phyloP scores from a whole-genome alignment of 2,329 filamentous ascomycete species.

The Hymenoscyphus scutula region DNA sequence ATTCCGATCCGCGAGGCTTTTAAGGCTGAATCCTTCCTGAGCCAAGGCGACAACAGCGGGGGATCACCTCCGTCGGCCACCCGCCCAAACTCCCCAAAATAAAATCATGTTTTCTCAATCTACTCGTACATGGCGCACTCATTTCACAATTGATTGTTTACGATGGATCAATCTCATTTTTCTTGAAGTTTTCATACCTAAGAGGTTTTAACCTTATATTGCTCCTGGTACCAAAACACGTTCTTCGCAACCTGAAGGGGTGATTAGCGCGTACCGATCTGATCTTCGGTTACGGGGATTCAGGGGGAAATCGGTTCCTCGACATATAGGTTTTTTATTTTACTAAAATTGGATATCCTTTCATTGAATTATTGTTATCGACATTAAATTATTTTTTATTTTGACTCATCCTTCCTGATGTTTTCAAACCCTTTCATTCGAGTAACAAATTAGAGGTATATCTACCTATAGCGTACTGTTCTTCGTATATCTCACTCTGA shows the following conservation, averaged over 20 bases:
- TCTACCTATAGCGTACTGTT: no score
- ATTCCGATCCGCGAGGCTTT: not conserved
- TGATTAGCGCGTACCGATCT: no score
- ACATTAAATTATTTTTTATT: no score
- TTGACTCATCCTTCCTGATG: not conserved
- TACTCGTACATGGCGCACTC: not conserved
- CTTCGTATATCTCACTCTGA: not conserved
- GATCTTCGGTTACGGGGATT: no score
- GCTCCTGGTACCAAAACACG: no score
- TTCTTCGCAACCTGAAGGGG: no score
- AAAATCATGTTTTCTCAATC: not conserved
- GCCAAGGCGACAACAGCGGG: not conserved
- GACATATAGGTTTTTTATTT: no score
- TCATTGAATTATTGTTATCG: no score
- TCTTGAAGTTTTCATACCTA: no score
- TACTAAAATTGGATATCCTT: no score
- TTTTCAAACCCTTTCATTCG: not conserved
- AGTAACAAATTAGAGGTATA: not conserved
- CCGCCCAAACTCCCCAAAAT: not conserved
- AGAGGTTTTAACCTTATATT: no score
- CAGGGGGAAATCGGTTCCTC: no score
- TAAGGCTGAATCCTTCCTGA: not conserved
- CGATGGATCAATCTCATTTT: not conserved
- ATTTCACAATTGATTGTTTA: not conserved
- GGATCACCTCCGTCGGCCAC: not conserved